Conservation (phyloP, 2,329 filamentous ascomycete genomes). For the Rhynchosporium secalis region DNA sequence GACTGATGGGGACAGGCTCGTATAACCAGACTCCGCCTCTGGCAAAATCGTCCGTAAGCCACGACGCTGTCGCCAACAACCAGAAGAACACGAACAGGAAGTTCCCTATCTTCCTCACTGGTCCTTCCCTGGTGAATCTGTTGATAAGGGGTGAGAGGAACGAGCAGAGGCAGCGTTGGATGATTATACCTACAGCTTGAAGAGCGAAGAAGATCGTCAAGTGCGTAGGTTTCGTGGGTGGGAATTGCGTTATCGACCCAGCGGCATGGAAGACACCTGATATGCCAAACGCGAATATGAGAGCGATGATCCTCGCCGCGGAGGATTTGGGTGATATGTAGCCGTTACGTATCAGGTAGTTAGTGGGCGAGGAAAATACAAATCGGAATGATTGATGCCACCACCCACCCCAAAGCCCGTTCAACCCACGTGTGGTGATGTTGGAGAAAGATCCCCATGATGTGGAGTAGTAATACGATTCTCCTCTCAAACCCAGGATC, state of each 20-base stretch:
- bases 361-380: slow-evolving; percentile 63
- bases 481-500: slow-evolving; percentile 54
- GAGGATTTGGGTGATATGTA: slow-evolving; percentile 43
- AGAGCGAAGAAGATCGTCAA: slow-evolving; percentile 71
- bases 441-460: slow-evolving; percentile 53
- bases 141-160: slow-evolving; percentile 40
- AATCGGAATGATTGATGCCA: slow-evolving; percentile 92
- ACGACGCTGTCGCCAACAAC: slow-evolving; percentile 64
- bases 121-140: slow-evolving; percentile 43
- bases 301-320: slow-evolving; percentile 40
- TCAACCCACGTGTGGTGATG: slow-evolving; percentile 68
- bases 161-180: slow-evolving; percentile 52
- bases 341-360: slow-evolving; percentile 46
- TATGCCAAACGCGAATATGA: slow-evolving; percentile 59
- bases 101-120: slow-evolving; percentile 56
- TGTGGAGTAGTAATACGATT: slow-evolving; percentile 62
- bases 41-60: slow-evolving; percentile 76
- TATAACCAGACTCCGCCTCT: slow-evolving; percentile 74
- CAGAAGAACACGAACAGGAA: slow-evolving; percentile 62
- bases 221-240: slow-evolving; percentile 50
- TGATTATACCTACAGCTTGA: slow-evolving; percentile 64
- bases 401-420: slow-evolving; percentile 80
- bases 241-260: slow-evolving; percentile 68
- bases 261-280: slow-evolving; percentile 70
- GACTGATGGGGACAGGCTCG: slow-evolving; percentile 78